These are phyloP conservation scores for Pleurotus tuber-regium DNA, from an alignment of 768 basidiomycete species.

Conservation along the genomic window DNA sequence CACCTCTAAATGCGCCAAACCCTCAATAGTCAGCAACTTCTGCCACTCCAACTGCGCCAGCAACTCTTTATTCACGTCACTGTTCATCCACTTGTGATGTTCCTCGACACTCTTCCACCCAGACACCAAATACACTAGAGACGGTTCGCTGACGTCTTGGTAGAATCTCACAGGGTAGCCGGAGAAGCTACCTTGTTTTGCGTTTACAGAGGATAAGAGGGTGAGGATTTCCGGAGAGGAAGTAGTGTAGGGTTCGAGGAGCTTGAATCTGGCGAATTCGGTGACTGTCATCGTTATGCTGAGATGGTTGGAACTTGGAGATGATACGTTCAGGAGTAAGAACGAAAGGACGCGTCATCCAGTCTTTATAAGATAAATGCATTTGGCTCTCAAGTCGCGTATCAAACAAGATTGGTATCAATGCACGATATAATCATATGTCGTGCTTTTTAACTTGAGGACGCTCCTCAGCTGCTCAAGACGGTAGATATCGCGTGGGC, in stretches of 20 bases:
- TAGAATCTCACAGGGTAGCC: slow-evolving; percentile 41
- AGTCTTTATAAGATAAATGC: too few relatives aligned
- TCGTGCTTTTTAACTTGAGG: too few relatives aligned
- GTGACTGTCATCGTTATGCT: slow-evolving; percentile 38
- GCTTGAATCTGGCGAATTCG: slow-evolving; percentile 37
- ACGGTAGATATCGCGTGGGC: too few relatives aligned
- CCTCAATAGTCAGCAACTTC: slow-evolving; percentile 25
- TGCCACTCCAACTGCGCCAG: slow-evolving; percentile 14
- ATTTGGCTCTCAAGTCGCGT: too few relatives aligned
- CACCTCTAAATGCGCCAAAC: slow-evolving; percentile 37
- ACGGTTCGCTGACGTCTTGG: slow-evolving; percentile 20
- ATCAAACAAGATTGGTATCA: too few relatives aligned
- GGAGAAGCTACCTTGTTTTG: slow-evolving; percentile 38
- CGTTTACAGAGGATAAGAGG: slow-evolving; percentile 28
- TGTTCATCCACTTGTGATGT: slow-evolving; percentile 41
- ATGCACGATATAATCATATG: too few relatives aligned
- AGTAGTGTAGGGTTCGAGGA: slow-evolving; percentile 28
- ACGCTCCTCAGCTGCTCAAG: too few relatives aligned
- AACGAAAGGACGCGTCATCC: too few relatives aligned
- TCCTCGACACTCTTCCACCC: slow-evolving; percentile 42
- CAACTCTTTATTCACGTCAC: slow-evolving; percentile 36
- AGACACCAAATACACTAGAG: slow-evolving; percentile 35
- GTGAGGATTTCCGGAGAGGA: slow-evolving; percentile 24
- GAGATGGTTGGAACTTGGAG: too few relatives aligned
- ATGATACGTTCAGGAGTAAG: too few relatives aligned